Evolutionary conservation across 768 basidiomycete genomes (phyloP).

Genomic region (Favolaschia claudopus): DNA sequence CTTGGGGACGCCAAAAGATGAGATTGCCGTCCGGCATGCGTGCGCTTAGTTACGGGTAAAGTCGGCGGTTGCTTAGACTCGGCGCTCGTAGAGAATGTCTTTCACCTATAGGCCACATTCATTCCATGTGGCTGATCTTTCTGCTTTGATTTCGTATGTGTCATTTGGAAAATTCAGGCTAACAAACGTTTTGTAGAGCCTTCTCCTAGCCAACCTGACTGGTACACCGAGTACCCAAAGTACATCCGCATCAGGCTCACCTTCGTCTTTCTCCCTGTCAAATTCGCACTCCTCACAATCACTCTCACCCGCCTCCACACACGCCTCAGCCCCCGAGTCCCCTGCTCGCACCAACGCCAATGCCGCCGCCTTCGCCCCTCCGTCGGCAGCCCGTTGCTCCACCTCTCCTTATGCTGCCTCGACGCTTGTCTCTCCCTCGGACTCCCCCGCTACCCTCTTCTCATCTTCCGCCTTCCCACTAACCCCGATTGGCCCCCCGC

Average conservation of each 20-base stretch:
- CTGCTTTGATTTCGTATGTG: constrained; percentile 37
- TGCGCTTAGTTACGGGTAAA: no score
- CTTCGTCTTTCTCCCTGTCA: constrained; percentile 28
- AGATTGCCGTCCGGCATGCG: no score
- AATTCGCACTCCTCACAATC: constrained; percentile 27
- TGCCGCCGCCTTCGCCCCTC: neutral
- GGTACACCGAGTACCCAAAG: constrained; percentile 5
- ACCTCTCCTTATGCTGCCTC: neutral
- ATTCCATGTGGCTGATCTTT: constrained; percentile 10
- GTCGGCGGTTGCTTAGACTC: no score
- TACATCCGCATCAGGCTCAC: constrained; percentile 4
- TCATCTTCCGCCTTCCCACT: constrained; percentile 73
- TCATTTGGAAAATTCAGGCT: neutral
- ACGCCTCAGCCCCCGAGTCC: constrained; percentile 31
- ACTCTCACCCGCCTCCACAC: constrained; percentile 24
- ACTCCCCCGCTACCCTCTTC: constrained; percentile 35
- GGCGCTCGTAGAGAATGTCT: no score
- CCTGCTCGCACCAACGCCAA: constrained; percentile 30
- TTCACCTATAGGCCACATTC: no score
- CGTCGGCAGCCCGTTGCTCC: neutral
- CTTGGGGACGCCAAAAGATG: no score
- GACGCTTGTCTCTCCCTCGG: constrained; percentile 31
- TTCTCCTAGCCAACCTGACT: constrained; percentile 31
- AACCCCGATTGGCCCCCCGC: constrained; percentile 60
- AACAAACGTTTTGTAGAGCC: constrained; percentile 21